These are phyloP conservation scores for Lactarius trivialis DNA, from an alignment of 768 basidiomycete genomes.

Conservation along the genomic window DNA sequence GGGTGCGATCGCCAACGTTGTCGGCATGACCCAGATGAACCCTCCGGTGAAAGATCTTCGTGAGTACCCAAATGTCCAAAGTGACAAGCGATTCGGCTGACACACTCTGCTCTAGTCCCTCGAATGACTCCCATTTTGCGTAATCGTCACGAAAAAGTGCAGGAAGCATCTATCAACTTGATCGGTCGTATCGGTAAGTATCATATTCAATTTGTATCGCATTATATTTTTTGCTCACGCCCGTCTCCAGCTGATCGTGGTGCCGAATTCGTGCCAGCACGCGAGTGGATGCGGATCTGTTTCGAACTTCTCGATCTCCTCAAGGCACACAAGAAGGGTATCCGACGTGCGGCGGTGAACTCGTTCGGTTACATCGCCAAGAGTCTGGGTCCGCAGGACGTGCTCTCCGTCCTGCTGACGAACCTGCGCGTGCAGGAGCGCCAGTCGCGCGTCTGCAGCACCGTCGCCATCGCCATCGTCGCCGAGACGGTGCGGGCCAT, in stretches of 20 bases:
- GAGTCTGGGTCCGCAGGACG: conserved; percentile 98
- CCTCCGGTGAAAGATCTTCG: conserved; percentile 98
- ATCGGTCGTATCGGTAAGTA: conserved; percentile 85
- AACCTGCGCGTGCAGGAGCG: conserved; percentile 98
- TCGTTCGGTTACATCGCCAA: conserved; percentile 99
- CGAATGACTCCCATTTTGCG: conserved; percentile 99
- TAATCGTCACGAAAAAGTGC: conserved; percentile 98
- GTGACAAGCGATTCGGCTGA: neutral
- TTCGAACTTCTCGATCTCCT: conserved; percentile 95
- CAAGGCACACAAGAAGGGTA: conserved; percentile 99
- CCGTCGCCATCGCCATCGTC: conserved; percentile 95
- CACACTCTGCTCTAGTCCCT: conserved; percentile 53
- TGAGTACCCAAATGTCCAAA: conserved; percentile 43
- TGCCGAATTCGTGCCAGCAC: conserved; percentile 95
- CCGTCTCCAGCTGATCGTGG: conserved; percentile 81
- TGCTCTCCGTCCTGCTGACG: conserved; percentile 89
- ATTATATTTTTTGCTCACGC: neutral
- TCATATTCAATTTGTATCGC: neutral
- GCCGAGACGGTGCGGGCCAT: conserved; percentile 93
- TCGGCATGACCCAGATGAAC: conserved; percentile 99
- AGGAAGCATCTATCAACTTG: conserved; percentile 98
- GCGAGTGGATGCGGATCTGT: conserved; percentile 99
- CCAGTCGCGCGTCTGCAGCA: conserved; percentile 96
- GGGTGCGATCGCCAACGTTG: conserved; percentile 98
- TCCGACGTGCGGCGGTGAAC: conserved; percentile 97